A percentile compares a stretch with the other conserved stretches of the same genome.
phyloP scores from a whole-genome alignment of 306 rosid genomes.

The Prosopis cineraria region DNA sequence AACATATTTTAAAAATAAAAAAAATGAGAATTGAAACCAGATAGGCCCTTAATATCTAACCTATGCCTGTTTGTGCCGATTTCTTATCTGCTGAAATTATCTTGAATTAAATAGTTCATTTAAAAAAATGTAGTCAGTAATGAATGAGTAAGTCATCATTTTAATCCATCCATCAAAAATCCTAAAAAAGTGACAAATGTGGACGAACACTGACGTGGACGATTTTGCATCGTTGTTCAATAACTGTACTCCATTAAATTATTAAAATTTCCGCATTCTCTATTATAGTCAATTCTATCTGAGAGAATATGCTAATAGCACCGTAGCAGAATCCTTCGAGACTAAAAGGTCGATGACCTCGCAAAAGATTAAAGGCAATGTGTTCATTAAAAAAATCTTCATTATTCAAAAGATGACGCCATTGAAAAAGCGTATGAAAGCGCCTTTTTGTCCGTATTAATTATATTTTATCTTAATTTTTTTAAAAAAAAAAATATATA shows the following conservation, averaged over 20 bases:
- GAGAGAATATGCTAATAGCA: conserved; percentile 14
- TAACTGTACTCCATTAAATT: not conserved
- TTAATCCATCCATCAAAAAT: not conserved
- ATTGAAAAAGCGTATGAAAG: not conserved
- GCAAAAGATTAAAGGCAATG: no score
- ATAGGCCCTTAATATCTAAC: not conserved
- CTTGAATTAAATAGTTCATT: not conserved
- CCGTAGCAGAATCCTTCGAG: no score
- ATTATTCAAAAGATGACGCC: not conserved
- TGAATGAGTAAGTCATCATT: not conserved
- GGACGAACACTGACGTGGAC: not conserved
- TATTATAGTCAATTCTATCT: not conserved
- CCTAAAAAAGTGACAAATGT: not conserved
- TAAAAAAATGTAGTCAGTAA: not conserved
- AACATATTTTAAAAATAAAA: no score
- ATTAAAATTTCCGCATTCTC: not conserved
- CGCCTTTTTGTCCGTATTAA: not conserved
- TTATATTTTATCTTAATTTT: not conserved
- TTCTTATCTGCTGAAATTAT: not conserved
- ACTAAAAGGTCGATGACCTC: no score
- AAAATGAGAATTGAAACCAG: no score
- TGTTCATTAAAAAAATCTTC: not conserved
- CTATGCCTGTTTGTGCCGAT: not conserved
- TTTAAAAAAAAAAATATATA: no score
- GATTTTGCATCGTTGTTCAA: not conserved